Evolutionary conservation across 2,329 filamentous ascomycete species (phyloP), one percentile per base, ranked within the genome.

Genomic region (Monilinia laxa): DNA sequence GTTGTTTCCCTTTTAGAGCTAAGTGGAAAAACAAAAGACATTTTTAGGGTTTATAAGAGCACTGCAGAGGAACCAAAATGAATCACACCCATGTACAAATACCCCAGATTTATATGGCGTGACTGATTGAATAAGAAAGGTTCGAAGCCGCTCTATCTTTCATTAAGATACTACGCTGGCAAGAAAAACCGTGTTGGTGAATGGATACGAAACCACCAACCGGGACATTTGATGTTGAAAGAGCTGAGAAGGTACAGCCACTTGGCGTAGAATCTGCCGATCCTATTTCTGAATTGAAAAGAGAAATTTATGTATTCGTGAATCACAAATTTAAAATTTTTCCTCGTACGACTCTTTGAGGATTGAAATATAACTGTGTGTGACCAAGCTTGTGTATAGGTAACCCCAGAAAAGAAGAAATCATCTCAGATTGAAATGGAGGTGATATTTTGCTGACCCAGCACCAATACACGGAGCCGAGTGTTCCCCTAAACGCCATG

Each of bases 401-500:
- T n/a, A 51, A 12, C 57, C n/a, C 7, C n/a, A 51, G 28, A 51
- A 38, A 53, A 35, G 28, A 53, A 65, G 58, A 53, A 60, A 60
- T 25, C 16, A 40, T 45, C 18, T 12, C 3, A 42, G 25, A 20
- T 52, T 28, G 35, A 42, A 45, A 65, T 60, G 25, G 45, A 45
- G 47, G 23, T 65, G 47, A 59, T 60, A 53, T 52, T 59, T n/a
- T 51, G 49, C 28, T 42, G 40, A 28, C 31, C 52, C 42, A 38
- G 20, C 51, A 51, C 35, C 35, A 60, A 60, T 38, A 40, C 23
- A 14, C 6, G 52, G 64, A 66, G 64, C 40, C 59, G 57, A 49
- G 58, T 66, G 47, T 54, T 47, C 54, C 25, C 64, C 64, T 63
- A 63, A 47, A 66, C 64, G 64, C 64, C 57, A 65, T 59, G 45